A percentile compares a stretch with the other conserved stretches of the same genome.
Evolutionary conservation across 2,329 filamentous ascomycete species (phyloP).

Genomic region (Neocatenulostroma microsporum): DNA sequence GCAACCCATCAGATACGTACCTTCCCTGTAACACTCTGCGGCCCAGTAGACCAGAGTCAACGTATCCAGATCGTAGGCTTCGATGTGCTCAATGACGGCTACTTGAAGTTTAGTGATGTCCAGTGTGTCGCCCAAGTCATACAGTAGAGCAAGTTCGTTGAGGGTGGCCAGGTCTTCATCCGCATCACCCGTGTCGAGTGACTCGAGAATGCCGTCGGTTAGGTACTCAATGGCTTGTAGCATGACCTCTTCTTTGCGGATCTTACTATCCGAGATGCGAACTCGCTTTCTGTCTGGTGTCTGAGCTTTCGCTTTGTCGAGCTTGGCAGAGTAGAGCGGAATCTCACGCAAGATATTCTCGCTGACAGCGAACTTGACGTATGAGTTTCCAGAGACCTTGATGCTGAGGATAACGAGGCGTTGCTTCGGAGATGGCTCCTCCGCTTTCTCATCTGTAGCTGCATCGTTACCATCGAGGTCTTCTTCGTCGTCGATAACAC

Average conservation of each 20-base stretch:
- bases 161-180: background rate
- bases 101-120: background rate
- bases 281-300: background rate
- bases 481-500: background rate
- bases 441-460: background rate
- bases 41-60: slow-evolving; percentile 3
- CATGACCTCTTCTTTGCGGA: background rate
- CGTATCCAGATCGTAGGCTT: background rate
- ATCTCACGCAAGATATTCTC: slow-evolving; percentile 2
- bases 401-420: background rate
- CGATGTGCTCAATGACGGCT: slow-evolving; percentile 3
- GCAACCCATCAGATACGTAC: no score
- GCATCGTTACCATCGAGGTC: no score
- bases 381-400: background rate
- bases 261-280: slow-evolving; percentile 1
- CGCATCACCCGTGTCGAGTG: background rate
- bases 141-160: background rate
- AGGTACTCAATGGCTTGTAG: slow-evolving; percentile 6
- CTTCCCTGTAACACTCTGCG: background rate
- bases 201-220: background rate
- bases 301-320: background rate
- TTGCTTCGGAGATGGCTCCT: background rate
- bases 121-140: slow-evolving; percentile 2
- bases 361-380: background rate
- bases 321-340: slow-evolving; percentile 1